Conservation (phyloP, 75 land plant species). For the Chamaecyparis obtusa region DNA sequence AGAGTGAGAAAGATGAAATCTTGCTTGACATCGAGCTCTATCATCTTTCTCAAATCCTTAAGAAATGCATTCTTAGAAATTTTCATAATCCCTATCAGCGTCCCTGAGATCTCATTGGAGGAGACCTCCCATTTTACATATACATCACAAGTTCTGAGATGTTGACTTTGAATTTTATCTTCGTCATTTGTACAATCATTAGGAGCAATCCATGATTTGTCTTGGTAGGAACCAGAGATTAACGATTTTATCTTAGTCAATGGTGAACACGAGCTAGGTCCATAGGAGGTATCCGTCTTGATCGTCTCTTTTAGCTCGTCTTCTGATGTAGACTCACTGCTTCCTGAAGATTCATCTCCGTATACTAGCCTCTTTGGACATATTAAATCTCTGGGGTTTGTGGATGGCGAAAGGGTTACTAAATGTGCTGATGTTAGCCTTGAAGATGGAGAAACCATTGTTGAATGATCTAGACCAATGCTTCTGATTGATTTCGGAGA, state of each 20-base stretch:
- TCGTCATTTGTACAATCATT: neutral
- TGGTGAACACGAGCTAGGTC: neutral
- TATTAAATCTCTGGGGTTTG: neutral
- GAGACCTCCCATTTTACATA: conserved; percentile 48
- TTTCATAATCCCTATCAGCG: conserved; percentile 24
- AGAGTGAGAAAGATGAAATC: conserved; percentile 25
- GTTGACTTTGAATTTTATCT: neutral
- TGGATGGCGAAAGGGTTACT: neutral
- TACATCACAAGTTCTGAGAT: conserved; percentile 23
- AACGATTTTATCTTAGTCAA: neutral
- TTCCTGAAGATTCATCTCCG: no score
- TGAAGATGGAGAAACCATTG: neutral
- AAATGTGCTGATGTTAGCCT: neutral
- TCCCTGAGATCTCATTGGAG: conserved; percentile 24
- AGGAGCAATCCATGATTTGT: neutral
- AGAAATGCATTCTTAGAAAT: conserved; percentile 18
- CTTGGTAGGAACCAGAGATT: neutral
- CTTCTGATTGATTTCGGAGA: neutral
- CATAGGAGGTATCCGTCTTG: neutral
- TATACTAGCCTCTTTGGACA: neutral
- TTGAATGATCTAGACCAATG: neutral
- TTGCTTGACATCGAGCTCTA: conserved; percentile 20
- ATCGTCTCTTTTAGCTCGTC: neutral
- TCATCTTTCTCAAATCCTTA: conserved; percentile 33
- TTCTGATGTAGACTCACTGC: neutral